Evolutionary conservation across 805 yeast species (phyloP).

Genomic region (Suhomyces xylopsoci): DNA sequence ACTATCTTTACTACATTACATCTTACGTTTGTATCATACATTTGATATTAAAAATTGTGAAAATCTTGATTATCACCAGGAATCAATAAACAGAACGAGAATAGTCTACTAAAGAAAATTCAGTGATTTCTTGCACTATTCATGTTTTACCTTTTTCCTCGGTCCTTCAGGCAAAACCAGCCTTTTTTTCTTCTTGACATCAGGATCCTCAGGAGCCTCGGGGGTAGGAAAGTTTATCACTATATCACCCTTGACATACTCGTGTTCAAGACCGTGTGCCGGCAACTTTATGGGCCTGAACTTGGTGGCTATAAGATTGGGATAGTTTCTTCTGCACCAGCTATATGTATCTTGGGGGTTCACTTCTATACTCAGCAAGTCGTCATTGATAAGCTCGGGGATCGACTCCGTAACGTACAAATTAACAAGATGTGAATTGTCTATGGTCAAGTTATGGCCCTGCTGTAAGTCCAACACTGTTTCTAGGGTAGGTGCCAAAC

Average conservation of each 20-base stretch:
- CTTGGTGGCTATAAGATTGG: constrained; percentile 31
- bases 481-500: not conserved
- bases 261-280: constrained; percentile 15
- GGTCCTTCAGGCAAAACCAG: not conserved
- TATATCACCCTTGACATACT: constrained; percentile 4
- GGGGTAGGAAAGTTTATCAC: not conserved
- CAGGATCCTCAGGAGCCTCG: not conserved
- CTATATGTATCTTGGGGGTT: constrained; percentile 39
- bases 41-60: no score
- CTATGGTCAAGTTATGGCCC: constrained; percentile 8
- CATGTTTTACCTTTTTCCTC: not conserved
- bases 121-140: no score
- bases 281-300: constrained; percentile 31
- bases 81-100: no score
- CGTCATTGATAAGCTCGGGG: constrained; percentile 38
- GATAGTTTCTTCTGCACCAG: constrained; percentile 38
- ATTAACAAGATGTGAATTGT: constrained; percentile 21
- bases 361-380: constrained; percentile 29
- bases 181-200: not conserved
- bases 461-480: not conserved
- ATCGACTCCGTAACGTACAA: constrained; percentile 33
- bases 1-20: no score
- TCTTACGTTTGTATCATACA: no score
- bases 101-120: no score
- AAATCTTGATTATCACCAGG: no score